Conservation (phyloP, 306 rosid species). For the Ziziphus jujuba region DNA sequence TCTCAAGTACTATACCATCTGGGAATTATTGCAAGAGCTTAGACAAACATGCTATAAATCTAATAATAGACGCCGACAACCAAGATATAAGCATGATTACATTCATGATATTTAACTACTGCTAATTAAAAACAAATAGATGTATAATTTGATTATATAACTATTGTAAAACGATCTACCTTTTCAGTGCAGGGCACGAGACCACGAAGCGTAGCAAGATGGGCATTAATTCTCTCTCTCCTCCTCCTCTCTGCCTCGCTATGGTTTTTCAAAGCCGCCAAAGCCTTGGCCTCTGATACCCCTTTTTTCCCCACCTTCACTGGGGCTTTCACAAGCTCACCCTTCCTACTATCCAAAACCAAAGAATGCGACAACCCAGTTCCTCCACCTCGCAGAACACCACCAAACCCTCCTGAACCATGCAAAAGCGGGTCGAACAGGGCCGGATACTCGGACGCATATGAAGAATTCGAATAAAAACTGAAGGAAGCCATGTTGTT, state of each 20-base stretch:
- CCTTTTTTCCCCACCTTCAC: slow-evolving; percentile 49
- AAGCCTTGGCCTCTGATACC: slow-evolving; percentile 55
- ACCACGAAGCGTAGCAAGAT: slow-evolving; percentile 71
- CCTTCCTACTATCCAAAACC: slow-evolving; percentile 55
- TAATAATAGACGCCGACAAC: too few relatives aligned
- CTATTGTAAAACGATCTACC: slow-evolving; percentile 35
- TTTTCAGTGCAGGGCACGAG: slow-evolving; percentile 60
- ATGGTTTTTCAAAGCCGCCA: slow-evolving; percentile 77
- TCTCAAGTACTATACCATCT: background rate
- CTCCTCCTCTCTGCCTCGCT: slow-evolving; percentile 90
- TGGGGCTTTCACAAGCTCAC: slow-evolving; percentile 61
- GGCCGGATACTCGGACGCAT: slow-evolving; percentile 23
- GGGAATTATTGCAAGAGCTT: background rate
- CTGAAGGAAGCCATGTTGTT: slow-evolving; percentile 37
- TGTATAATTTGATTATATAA: background rate
- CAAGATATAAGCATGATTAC: background rate
- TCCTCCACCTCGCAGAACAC: slow-evolving; percentile 37
- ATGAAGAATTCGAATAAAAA: slow-evolving; percentile 35
- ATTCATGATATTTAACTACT: background rate
- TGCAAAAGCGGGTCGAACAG: slow-evolving; percentile 33
- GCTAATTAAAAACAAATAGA: background rate
- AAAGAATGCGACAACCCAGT: slow-evolving; percentile 37
- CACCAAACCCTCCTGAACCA: slow-evolving; percentile 27
- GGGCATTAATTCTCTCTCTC: slow-evolving; percentile 85
- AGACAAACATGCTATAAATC: background rate